These are phyloP conservation scores for Neonectria punicea DNA, from an alignment of 2,329 filamentous ascomycete genomes.

Conservation along the genomic window DNA sequence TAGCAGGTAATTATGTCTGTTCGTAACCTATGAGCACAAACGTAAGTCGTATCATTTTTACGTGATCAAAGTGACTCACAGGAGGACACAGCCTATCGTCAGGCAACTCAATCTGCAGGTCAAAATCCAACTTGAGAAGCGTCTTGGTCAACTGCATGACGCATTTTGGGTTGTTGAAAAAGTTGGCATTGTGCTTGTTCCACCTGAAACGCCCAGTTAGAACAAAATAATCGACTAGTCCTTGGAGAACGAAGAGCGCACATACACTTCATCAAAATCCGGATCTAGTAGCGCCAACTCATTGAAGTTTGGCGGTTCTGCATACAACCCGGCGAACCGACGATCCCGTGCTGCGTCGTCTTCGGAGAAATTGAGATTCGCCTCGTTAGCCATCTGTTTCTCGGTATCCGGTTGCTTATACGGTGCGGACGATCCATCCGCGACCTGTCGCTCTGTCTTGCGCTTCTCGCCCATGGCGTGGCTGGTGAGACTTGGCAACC, in stretches of 20 bases:
- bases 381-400: background rate
- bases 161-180: conserved; percentile 82
- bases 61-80: conserved; percentile 56
- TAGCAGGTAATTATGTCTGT: conserved; percentile 87
- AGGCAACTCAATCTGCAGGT: conserved; percentile 75
- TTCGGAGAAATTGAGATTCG: background rate
- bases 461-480: conserved; percentile 36
- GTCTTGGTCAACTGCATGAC: conserved; percentile 85
- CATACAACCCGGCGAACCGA: conserved; percentile 55
- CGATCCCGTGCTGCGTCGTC: conserved; percentile 35
- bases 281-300: conserved; percentile 53
- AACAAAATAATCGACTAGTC: background rate
- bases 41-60: background rate
- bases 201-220: conserved; percentile 30
- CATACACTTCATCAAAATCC: conserved; percentile 56
- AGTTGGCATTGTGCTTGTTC: conserved; percentile 36
- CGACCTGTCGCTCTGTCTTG: conserved; percentile 25
- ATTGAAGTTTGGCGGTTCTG: conserved; percentile 55
- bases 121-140: conserved; percentile 80
- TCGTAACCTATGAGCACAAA: conserved; percentile 57
- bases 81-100: conserved; percentile 86
- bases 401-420: background rate
- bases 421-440: background rate
- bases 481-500: background rate
- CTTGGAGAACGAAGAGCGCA: background rate